Evolutionary conservation across 257 asterid species (phyloP).

Genomic region (Solanum lycopersicoides): DNA sequence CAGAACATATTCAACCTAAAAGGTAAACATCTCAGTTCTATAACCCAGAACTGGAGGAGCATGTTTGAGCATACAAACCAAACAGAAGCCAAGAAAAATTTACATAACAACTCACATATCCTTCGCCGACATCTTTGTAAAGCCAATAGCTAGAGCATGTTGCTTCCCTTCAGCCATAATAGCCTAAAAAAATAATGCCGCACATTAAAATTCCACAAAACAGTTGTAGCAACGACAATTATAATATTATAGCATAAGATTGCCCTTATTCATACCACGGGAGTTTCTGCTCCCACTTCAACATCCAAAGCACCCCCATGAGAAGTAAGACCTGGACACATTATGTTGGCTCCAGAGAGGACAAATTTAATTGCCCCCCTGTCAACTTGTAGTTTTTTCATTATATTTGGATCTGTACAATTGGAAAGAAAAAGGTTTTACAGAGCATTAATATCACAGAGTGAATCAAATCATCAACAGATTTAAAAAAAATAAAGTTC

Average conservation of each 20-base stretch:
- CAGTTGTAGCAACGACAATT: not conserved
- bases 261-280: constrained; percentile 45
- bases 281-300: constrained; percentile 79
- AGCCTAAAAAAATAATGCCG: constrained; percentile 42
- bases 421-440: not conserved
- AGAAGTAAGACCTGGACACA: constrained; percentile 99
- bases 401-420: constrained; percentile 83
- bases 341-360: constrained; percentile 97
- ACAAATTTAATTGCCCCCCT: constrained; percentile 93
- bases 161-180: constrained; percentile 99
- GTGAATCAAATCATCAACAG: not conserved
- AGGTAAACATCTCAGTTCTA: not conserved
- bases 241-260: not conserved
- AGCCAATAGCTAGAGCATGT: constrained; percentile 98
- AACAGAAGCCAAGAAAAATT: not conserved
- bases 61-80: not conserved
- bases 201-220: not conserved
- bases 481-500: not conserved
- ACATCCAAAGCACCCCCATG: constrained; percentile 95
- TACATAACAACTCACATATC: constrained; percentile 58
- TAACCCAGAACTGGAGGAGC: not conserved
- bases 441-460: not conserved
- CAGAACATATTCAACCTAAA: not conserved
- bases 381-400: constrained; percentile 96
- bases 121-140: constrained; percentile 89